These are phyloP conservation scores for Fusarium aywerte DNA, from an alignment of 2,329 filamentous ascomycete genomes.

Conservation along the genomic window DNA sequence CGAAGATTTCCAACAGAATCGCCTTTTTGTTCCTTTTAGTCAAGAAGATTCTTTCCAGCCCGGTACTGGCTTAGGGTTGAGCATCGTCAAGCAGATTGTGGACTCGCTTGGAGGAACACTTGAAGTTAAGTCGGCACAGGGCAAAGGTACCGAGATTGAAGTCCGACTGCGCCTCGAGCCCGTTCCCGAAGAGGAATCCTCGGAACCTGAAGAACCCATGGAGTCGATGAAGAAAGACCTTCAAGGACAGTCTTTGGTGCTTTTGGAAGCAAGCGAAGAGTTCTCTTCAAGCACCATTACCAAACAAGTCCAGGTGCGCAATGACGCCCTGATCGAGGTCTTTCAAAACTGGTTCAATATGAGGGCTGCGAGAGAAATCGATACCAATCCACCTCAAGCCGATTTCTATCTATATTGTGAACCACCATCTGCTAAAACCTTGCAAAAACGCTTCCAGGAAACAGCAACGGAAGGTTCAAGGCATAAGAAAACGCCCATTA, in stretches of 20 bases:
- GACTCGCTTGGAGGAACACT: slow-evolving; percentile 69
- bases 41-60: slow-evolving; percentile 71
- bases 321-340: slow-evolving; percentile 47
- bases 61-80: slow-evolving; percentile 71
- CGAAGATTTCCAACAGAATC: slow-evolving; percentile 67
- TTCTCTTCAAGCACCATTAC: slow-evolving; percentile 3
- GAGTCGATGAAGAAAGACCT: slow-evolving; percentile 20
- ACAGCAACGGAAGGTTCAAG: not conserved
- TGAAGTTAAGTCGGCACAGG: slow-evolving; percentile 63
- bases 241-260: slow-evolving; percentile 29
- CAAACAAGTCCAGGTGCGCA: slow-evolving; percentile 40
- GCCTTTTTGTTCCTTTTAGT: slow-evolving; percentile 69
- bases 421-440: slow-evolving; percentile 33
- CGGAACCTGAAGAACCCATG: slow-evolving; percentile 28
- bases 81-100: slow-evolving; percentile 70
- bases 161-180: slow-evolving; percentile 57
- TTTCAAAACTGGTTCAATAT: slow-evolving; percentile 52
- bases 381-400: slow-evolving; percentile 5
- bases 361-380: slow-evolving; percentile 38
- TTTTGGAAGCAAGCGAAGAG: slow-evolving; percentile 30
- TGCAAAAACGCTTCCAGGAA: slow-evolving; percentile 31
- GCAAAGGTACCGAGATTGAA: slow-evolving; percentile 65
- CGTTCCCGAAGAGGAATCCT: slow-evolving; percentile 7
- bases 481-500: slow-evolving; percentile 38
- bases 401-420: slow-evolving; percentile 47